Evolutionary conservation across 345 rosid species (phyloP).

Genomic region (Balakata baccata): DNA sequence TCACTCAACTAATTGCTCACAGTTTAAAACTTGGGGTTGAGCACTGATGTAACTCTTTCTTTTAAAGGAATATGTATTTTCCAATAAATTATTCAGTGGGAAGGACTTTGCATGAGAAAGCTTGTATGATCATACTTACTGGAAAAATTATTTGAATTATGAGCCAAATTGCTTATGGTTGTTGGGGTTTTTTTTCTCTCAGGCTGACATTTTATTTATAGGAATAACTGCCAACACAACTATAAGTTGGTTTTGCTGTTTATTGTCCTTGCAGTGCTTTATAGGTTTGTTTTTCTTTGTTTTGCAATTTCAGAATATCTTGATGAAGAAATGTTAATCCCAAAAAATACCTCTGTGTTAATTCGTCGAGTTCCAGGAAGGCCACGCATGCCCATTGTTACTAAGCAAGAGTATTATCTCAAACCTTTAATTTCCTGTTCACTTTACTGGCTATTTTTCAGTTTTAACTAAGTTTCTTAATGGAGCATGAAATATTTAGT

Average conservation of each 20-base stretch:
- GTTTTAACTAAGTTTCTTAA: constrained; percentile 7
- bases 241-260: constrained; percentile 20
- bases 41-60: not conserved
- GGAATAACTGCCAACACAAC: not conserved
- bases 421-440: constrained; percentile 39
- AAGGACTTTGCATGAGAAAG: not conserved
- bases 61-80: not conserved
- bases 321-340: constrained; percentile 92
- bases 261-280: constrained; percentile 38
- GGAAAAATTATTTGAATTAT: not conserved
- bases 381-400: constrained; percentile 92
- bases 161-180: not conserved
- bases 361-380: constrained; percentile 98
- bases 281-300: constrained; percentile 43
- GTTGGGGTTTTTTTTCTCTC: not conserved
- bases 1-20: constrained; percentile 1
- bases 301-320: constrained; percentile 89
- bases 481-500: constrained; percentile 5
- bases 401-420: constrained; percentile 76
- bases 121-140: not conserved
- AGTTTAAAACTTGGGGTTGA: not conserved
- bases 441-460: constrained; percentile 19
- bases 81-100: not conserved
- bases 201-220: constrained; percentile 1
- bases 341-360: constrained; percentile 94